Percentiles rank a stretch among this genome's conserved stretches.
These are phyloP conservation scores for Cotoneaster glaucophyllus DNA, from an alignment of 306 rosid species.

Conservation along the genomic window DNA sequence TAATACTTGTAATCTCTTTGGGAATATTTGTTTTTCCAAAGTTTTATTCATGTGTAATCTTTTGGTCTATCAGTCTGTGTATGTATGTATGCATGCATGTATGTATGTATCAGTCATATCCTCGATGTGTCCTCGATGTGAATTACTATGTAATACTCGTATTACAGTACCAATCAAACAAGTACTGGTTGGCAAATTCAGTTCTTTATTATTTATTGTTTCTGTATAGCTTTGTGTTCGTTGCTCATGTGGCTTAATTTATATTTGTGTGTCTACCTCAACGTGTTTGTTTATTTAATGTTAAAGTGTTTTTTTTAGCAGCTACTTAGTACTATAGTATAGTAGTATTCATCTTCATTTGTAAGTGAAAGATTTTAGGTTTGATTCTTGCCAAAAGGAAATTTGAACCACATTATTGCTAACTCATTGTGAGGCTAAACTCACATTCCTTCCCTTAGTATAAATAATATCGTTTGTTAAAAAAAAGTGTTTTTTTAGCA, in stretches of 20 bases:
- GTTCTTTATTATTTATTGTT: background rate
- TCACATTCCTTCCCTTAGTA: accelerated
- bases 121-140: background rate
- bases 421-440: too few species aligned
- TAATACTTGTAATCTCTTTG: background rate
- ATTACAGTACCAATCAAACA: background rate
- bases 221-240: background rate
- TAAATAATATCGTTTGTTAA: too few species aligned
- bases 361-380: too few species aligned
- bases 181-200: background rate
- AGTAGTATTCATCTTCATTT: too few species aligned
- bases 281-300: background rate
- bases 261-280: too few species aligned
- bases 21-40: conserved; percentile 3
- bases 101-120: background rate
- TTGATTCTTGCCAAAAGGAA: too few species aligned
- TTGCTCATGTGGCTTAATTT: background rate
- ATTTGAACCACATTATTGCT: too few species aligned
- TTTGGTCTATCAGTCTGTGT: background rate
- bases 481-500: too few species aligned
- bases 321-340: too few species aligned
- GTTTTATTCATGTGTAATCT: background rate
- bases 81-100: background rate
- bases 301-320: too few species aligned
- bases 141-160: background rate